These are phyloP conservation scores for Monosporascus sp. DNA, from an alignment of 2,329 filamentous ascomycete species.

Conservation along the genomic window DNA sequence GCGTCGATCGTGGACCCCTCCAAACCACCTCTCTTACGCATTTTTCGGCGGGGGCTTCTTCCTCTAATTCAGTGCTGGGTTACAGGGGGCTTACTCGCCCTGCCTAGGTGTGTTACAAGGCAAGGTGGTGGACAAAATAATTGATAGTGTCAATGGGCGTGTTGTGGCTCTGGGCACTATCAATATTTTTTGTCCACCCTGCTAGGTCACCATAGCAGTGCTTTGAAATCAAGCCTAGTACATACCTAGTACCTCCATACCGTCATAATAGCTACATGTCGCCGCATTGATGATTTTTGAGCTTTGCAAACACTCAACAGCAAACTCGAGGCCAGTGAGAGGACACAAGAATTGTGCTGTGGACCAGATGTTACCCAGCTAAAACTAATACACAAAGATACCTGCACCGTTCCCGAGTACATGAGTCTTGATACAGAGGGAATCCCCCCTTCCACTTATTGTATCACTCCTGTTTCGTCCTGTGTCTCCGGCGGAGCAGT, in stretches of 20 bases:
- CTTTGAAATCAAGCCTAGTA: not conserved
- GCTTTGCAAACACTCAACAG: not conserved
- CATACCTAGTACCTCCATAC: not conserved
- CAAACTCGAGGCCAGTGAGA: not conserved
- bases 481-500: not conserved
- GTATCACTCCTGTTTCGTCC: not conserved
- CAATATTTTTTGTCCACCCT: too few relatives aligned
- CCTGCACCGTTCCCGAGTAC: too few relatives aligned
- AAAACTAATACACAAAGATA: too few relatives aligned
- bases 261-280: not conserved
- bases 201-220: too few relatives aligned
- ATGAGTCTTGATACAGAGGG: not conserved
- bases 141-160: too few relatives aligned
- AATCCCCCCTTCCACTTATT: not conserved
- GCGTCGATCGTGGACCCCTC: not conserved
- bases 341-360: too few relatives aligned
- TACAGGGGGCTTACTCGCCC: not conserved
- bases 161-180: too few relatives aligned
- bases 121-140: too few relatives aligned
- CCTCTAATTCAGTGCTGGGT: not conserved
- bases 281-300: not conserved
- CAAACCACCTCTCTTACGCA: not conserved
- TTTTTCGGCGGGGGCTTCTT: slow-evolving; percentile 8
- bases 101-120: too few relatives aligned
- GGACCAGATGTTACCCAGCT: not conserved